phyloP scores from a whole-genome alignment of 768 basidiomycete genomes.

The Pulveroboletus frians region DNA sequence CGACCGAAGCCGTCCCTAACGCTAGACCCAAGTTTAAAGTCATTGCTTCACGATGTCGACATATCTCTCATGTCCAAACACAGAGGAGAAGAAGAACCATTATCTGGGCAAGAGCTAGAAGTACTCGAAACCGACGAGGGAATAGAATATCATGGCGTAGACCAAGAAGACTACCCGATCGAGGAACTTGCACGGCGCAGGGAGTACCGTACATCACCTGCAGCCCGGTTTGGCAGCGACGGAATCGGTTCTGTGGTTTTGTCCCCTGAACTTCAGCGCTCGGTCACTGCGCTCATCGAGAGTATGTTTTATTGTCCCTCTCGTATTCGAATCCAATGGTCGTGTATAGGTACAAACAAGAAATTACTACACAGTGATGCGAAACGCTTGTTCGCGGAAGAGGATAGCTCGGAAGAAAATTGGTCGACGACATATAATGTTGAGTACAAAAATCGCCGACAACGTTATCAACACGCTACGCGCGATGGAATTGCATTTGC shows the following conservation, averaged over 20 bases:
- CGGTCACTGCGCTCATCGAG: conserved; percentile 63
- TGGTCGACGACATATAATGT: conserved; percentile 58
- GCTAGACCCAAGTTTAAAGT: conserved; percentile 61
- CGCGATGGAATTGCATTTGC: conserved; percentile 83
- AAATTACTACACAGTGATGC: conserved; percentile 62
- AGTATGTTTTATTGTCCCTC: conserved; percentile 36
- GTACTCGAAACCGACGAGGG: conserved; percentile 36
- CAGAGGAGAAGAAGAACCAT: conserved; percentile 21
- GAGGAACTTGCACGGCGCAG: conserved; percentile 24
- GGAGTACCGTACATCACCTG: conserved; percentile 65
- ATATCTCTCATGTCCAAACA: conserved; percentile 48
- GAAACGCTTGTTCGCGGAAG: conserved; percentile 58
- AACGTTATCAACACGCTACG: conserved; percentile 53
- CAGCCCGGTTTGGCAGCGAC: conserved; percentile 74
- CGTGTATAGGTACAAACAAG: conserved; percentile 55
- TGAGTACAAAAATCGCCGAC: conserved; percentile 55
- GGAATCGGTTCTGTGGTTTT: conserved; percentile 67
- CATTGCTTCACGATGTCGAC: conserved; percentile 62
- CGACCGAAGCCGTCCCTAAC: conserved; percentile 57
- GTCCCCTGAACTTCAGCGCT: conserved; percentile 62
- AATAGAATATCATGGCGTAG: conserved; percentile 29
- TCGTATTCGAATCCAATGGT: conserved; percentile 7
- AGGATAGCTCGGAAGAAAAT: conserved; percentile 25
- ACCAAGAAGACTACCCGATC: conserved; percentile 28
- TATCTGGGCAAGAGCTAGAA: conserved; percentile 51